Percentiles rank a stretch among this genome's conserved stretches.
Evolutionary conservation across 2,329 filamentous ascomycete species (phyloP).

Genomic region (Arthrinium puccinioides): DNA sequence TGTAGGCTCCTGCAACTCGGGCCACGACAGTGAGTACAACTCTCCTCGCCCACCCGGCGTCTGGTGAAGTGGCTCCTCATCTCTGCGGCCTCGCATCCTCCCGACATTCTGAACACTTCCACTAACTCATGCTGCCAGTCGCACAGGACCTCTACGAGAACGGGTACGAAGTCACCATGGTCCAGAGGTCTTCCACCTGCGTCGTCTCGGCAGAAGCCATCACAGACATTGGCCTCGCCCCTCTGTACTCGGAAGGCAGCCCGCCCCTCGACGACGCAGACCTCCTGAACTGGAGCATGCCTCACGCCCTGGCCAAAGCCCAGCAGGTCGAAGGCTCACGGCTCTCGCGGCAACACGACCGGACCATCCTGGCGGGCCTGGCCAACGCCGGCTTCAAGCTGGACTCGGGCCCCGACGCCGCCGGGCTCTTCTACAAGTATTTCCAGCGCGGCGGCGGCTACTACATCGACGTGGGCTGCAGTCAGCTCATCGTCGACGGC

Average conservation of each 20-base stretch:
- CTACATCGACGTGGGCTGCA: constrained; percentile 50
- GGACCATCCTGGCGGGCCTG: constrained; percentile 37
- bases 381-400: constrained; percentile 49
- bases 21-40: constrained; percentile 35
- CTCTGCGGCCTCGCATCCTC: no score
- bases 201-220: constrained; percentile 45
- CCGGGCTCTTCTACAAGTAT: constrained; percentile 52
- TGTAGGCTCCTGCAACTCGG: constrained; percentile 52
- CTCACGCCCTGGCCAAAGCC: constrained; percentile 53
- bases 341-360: constrained; percentile 26
- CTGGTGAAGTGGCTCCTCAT: no score
- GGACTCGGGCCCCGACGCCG: constrained; percentile 46
- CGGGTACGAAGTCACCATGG: constrained; percentile 51
- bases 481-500: constrained; percentile 46
- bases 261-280: constrained; percentile 63
- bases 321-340: constrained; percentile 40
- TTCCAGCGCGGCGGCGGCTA: constrained; percentile 54
- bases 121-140: constrained; percentile 15
- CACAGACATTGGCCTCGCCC: constrained; percentile 43
- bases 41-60: no score
- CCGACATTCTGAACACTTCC: background rate
- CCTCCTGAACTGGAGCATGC: constrained; percentile 48
- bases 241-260: constrained; percentile 40
- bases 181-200: constrained; percentile 51
- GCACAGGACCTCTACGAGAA: constrained; percentile 51